Conservation (phyloP, 805 yeast genomes). For the Sugiyamaella smithiae region DNA sequence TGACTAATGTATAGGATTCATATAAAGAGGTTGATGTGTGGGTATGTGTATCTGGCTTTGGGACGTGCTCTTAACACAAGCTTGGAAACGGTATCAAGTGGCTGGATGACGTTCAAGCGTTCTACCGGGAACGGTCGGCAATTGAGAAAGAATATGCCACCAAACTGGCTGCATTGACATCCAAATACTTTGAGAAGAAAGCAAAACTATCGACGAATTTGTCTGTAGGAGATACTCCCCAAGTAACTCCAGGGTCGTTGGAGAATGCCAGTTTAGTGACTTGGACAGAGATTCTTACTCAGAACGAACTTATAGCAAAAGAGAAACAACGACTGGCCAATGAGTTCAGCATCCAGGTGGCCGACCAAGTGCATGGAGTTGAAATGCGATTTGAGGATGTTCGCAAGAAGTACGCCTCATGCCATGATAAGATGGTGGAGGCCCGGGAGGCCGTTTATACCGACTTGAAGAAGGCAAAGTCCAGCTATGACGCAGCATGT, state of each 20-base stretch:
- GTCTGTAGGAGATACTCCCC: conserved; percentile 89
- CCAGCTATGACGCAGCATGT: conserved; percentile 78
- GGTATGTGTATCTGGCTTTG: conserved; percentile 53
- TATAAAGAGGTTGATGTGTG: conserved; percentile 76
- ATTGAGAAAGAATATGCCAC: conserved; percentile 82
- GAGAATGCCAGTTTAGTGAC: conserved; percentile 84
- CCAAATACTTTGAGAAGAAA: conserved; percentile 72
- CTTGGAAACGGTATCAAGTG: conserved; percentile 62
- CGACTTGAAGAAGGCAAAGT: conserved; percentile 63
- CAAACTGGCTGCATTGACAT: conserved; percentile 59
- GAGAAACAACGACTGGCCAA: conserved; percentile 59
- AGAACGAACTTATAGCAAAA: conserved; percentile 74
- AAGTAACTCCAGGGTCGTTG: conserved; percentile 89
- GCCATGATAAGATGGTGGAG: conserved; percentile 56
- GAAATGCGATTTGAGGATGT: conserved; percentile 53
- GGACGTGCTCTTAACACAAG: too few species aligned
- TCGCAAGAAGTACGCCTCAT: conserved; percentile 52
- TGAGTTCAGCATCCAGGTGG: conserved; percentile 58
- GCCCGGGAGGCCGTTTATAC: conserved; percentile 48
- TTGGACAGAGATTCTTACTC: conserved; percentile 84
- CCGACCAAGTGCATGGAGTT: conserved; percentile 56
- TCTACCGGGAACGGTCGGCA: conserved; percentile 76
- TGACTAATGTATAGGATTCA: conserved; percentile 52
- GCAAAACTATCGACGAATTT: conserved; percentile 63
- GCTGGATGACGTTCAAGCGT: conserved; percentile 74